A percentile compares a stretch with the other conserved stretches of the same genome.
Conservation (phyloP, 371 early-diverging fungal species). For the Choanephora cucurbitarum region DNA sequence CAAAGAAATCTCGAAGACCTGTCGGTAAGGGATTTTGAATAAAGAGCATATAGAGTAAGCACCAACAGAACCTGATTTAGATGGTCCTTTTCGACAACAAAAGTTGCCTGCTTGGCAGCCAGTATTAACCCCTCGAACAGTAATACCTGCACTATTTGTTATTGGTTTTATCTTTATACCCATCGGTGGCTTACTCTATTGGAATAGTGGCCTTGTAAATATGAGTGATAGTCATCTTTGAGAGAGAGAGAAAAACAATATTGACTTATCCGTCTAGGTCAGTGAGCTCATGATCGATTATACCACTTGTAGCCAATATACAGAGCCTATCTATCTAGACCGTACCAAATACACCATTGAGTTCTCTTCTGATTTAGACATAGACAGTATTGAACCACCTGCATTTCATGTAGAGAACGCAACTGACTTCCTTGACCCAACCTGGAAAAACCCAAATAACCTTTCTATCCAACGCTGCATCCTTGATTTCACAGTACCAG, state of each 20-base stretch:
- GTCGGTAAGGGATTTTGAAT: slow-evolving; percentile 11
- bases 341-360: slow-evolving; percentile 21
- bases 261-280: slow-evolving; percentile 48
- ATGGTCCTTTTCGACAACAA: slow-evolving; percentile 97
- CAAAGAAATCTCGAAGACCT: slow-evolving; percentile 24
- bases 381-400: slow-evolving; percentile 28
- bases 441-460: slow-evolving; percentile 47
- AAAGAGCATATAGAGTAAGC: not conserved
- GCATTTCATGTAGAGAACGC: slow-evolving; percentile 34
- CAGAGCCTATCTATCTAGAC: slow-evolving; percentile 35
- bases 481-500: slow-evolving; percentile 73
- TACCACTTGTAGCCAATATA: slow-evolving; percentile 69
- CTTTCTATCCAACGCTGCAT: slow-evolving; percentile 62
- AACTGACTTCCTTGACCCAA: slow-evolving; percentile 31
- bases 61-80: slow-evolving; percentile 31
- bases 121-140: slow-evolving; percentile 92
- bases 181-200: slow-evolving; percentile 81
- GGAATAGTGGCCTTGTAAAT: slow-evolving; percentile 69
- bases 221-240: slow-evolving; percentile 3
- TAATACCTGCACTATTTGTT: slow-evolving; percentile 88
- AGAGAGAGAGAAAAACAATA: not conserved
- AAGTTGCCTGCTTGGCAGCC: slow-evolving; percentile 98
- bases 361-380: slow-evolving; percentile 19
- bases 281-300: slow-evolving; percentile 90
- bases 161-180: slow-evolving; percentile 92